Percentiles rank a stretch among this genome's conserved stretches.
Conservation (phyloP, 106 monocot species). For the Gastrodia elata region DNA sequence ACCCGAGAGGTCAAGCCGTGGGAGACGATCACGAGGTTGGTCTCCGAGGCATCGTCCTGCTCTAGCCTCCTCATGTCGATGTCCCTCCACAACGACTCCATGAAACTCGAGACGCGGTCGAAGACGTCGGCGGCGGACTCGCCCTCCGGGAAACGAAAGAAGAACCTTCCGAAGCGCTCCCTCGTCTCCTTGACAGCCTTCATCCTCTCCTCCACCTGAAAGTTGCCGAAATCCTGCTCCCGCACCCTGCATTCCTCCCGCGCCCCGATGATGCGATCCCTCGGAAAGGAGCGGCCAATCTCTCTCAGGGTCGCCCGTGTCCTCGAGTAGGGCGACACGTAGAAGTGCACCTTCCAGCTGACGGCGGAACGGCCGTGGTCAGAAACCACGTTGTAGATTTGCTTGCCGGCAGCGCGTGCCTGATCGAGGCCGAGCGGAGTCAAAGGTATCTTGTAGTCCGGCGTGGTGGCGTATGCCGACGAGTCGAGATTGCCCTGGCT, state of each 20-base stretch:
- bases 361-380: neutral
- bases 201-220: constrained; percentile 94
- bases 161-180: constrained; percentile 77
- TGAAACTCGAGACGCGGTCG: constrained; percentile 76
- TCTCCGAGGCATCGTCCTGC: constrained; percentile 49
- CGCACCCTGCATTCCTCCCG: constrained; percentile 83
- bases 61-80: constrained; percentile 77
- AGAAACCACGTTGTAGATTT: constrained; percentile 28
- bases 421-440: constrained; percentile 51
- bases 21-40: constrained; percentile 73
- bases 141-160: constrained; percentile 95
- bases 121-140: constrained; percentile 96
- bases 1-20: constrained; percentile 84
- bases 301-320: constrained; percentile 68
- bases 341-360: constrained; percentile 80
- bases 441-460: constrained; percentile 77
- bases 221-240: constrained; percentile 97
- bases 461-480: constrained; percentile 77
- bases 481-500: constrained; percentile 83
- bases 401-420: constrained; percentile 48
- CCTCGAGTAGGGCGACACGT: constrained; percentile 68
- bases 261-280: constrained; percentile 50
- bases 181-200: constrained; percentile 63
- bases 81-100: constrained; percentile 94
- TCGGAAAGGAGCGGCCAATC: constrained; percentile 60